These are phyloP conservation scores for Gastrolobium villosum DNA, from an alignment of 306 rosid species.

Conservation along the genomic window DNA sequence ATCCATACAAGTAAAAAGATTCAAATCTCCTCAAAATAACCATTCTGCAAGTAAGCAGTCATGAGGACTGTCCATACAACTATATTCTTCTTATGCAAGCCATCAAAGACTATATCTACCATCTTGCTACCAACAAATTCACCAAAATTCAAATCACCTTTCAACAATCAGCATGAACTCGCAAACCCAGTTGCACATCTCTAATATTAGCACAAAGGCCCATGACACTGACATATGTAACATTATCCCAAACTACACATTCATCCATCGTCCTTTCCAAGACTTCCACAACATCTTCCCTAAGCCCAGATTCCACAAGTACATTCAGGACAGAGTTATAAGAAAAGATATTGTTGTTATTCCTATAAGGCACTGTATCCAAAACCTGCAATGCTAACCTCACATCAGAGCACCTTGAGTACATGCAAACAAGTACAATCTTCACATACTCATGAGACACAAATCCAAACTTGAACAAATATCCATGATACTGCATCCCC, in stretches of 20 bases:
- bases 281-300: conserved; percentile 53
- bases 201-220: conserved; percentile 65
- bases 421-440: conserved; percentile 75
- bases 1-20: conserved; percentile 59
- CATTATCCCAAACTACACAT: conserved; percentile 62
- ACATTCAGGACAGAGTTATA: conserved; percentile 65
- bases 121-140: conserved; percentile 60
- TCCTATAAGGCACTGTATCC: conserved; percentile 39
- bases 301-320: conserved; percentile 56
- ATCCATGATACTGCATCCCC: conserved; percentile 76
- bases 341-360: conserved; percentile 47
- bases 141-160: conserved; percentile 49
- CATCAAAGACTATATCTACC: conserved; percentile 65
- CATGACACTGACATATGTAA: conserved; percentile 61
- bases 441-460: conserved; percentile 58
- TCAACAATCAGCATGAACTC: conserved; percentile 63
- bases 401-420: conserved; percentile 56
- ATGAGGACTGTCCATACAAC: conserved; percentile 75
- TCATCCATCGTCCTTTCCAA: conserved; percentile 57
- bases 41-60: conserved; percentile 69
- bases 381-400: conserved; percentile 61
- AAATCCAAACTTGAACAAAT: conserved; percentile 64
- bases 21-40: conserved; percentile 68
- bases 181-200: conserved; percentile 63
- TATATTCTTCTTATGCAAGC: conserved; percentile 55